A percentile compares a stretch with the other conserved stretches of the same genome.
phyloP scores from a whole-genome alignment of 1,139 yeast species.

The Pneumocystis canis region DNA sequence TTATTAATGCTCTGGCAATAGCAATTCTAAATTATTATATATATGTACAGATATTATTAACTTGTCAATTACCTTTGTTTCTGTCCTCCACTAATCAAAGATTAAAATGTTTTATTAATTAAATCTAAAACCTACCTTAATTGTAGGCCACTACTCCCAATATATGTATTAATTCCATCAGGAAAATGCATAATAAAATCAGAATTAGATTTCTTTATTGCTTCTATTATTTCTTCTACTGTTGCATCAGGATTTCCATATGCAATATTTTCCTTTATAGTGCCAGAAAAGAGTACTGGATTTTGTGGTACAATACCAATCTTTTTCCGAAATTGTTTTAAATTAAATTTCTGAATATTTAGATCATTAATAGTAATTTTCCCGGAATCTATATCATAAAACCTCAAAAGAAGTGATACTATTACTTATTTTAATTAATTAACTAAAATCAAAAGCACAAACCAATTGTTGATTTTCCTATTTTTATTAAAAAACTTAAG shows the following conservation, averaged over 20 bases:
- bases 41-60: neutral
- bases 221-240: constrained; percentile 50
- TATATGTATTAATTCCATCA: constrained; percentile 62
- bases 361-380: constrained; percentile 52
- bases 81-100: constrained; percentile 61
- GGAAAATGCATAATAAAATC: constrained; percentile 49
- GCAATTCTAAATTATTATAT: constrained; percentile 36
- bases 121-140: constrained; percentile 11
- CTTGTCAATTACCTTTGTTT: constrained; percentile 33
- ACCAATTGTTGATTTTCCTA: constrained; percentile 2
- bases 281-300: constrained; percentile 81
- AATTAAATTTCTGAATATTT: constrained; percentile 50
- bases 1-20: constrained; percentile 65
- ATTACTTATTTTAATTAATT: neutral
- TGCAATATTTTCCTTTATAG: constrained; percentile 69
- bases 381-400: constrained; percentile 66
- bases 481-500: neutral
- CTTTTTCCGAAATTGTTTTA: constrained; percentile 56
- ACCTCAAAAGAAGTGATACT: constrained; percentile 60
- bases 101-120: neutral
- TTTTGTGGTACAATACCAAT: constrained; percentile 90
- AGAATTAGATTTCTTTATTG: constrained; percentile 69
- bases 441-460: neutral
- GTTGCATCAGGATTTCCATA: constrained; percentile 54
- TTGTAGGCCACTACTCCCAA: constrained; percentile 79